These are phyloP conservation scores for Gossypium sturtianum DNA, from an alignment of 345 rosid genomes.

Conservation along the genomic window DNA sequence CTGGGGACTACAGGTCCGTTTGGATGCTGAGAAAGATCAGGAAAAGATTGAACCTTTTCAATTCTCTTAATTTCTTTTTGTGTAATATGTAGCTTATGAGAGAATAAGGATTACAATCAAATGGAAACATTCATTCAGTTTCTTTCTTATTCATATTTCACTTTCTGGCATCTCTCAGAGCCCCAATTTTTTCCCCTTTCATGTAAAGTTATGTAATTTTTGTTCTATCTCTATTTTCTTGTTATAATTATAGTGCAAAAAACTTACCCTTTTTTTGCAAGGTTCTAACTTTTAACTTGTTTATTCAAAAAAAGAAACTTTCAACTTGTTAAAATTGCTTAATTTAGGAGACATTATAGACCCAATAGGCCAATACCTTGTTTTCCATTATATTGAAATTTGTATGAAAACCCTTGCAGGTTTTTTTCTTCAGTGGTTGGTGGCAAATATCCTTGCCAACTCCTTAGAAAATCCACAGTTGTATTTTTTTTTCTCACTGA, in stretches of 20 bases:
- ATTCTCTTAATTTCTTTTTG: background rate
- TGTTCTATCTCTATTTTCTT: background rate
- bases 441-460: background rate
- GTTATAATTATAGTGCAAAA: background rate
- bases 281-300: background rate
- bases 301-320: background rate
- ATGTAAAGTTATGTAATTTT: background rate
- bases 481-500: slow-evolving; percentile 17
- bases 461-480: background rate
- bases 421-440: background rate
- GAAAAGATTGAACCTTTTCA: background rate
- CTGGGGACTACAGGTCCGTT: background rate
- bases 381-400: background rate
- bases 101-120: background rate
- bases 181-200: background rate
- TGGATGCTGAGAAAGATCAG: slow-evolving; percentile 1
- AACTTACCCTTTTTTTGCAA: background rate
- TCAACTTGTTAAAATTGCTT: background rate
- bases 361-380: background rate
- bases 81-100: background rate
- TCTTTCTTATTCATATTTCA: background rate
- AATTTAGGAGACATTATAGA: background rate
- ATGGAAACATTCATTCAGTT: background rate
- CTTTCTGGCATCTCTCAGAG: background rate
- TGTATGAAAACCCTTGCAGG: background rate